phyloP scores from a whole-genome alignment of 2,329 filamentous ascomycete genomes.

The Fusarium papillatum region DNA sequence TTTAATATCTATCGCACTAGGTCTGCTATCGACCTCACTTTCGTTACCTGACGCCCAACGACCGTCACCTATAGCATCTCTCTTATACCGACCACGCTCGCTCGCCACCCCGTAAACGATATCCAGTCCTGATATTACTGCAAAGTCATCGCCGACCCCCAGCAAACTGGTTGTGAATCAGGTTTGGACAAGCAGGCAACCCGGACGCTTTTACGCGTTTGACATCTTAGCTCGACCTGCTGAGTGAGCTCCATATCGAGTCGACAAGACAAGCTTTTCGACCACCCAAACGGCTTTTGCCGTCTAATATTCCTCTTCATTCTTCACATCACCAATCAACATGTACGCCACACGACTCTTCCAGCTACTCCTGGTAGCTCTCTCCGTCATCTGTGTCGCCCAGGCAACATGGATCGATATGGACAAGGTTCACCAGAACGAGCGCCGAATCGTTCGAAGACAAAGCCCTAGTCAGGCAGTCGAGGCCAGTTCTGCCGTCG shows the following conservation, averaged over 20 bases:
- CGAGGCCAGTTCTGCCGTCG: conserved; percentile 1
- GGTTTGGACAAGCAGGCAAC: conserved; percentile 12
- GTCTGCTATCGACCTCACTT: conserved; percentile 22
- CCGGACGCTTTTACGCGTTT: conserved; percentile 13
- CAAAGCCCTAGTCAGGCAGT: conserved; percentile 31
- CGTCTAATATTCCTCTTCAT: conserved; percentile 7
- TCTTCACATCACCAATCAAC: conserved; percentile 12
- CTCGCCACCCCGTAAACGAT: conserved; percentile 11
- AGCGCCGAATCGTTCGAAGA: conserved; percentile 37
- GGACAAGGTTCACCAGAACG: conserved; percentile 37
- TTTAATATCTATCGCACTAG: conserved; percentile 21
- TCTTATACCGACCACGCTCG: conserved; percentile 10
- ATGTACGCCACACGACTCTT: conserved; percentile 64
- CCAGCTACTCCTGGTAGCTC: conserved; percentile 62
- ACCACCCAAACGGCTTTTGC: conserved; percentile 3
- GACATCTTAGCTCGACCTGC: conserved; percentile 2
- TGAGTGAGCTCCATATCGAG: conserved; percentile 10
- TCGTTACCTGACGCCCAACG: conserved; percentile 22
- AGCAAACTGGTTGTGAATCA: conserved; percentile 8
- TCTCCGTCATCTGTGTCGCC: conserved; percentile 60
- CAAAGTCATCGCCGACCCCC: conserved; percentile 3
- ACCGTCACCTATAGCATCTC: conserved; percentile 12
- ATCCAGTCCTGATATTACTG: conserved; percentile 10
- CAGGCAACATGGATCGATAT: conserved; percentile 55
- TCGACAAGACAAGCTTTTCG: conserved; percentile 4